These are phyloP conservation scores for Mortierella sp. DNA, from an alignment of 371 early-diverging fungal genomes.

Conservation along the genomic window DNA sequence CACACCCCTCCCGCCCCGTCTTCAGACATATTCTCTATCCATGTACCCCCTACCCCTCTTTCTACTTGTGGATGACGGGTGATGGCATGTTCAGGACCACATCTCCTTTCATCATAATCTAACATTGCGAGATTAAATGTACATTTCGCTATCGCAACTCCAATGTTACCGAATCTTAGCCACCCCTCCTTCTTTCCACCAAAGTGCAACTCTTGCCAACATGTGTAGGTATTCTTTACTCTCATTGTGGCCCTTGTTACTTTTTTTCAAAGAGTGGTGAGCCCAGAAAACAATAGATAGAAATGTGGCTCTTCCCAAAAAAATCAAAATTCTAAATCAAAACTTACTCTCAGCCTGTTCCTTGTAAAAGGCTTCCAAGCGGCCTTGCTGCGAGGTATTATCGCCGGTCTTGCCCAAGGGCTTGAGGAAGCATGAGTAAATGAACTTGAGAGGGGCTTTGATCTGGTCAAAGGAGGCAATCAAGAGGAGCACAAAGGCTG, in stretches of 20 bases:
- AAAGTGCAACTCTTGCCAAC: background rate
- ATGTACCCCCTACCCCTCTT: background rate
- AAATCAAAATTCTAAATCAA: conserved; percentile 19
- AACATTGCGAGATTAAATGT: background rate
- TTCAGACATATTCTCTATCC: background rate
- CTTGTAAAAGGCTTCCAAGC: conserved; percentile 82
- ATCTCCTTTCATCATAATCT: background rate
- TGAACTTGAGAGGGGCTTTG: conserved; percentile 66
- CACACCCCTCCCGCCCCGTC: background rate
- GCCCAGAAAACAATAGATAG: background rate
- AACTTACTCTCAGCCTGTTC: conserved; percentile 78
- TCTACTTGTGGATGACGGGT: background rate
- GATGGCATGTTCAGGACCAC: background rate
- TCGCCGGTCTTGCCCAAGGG: conserved; percentile 74
- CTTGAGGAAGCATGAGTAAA: conserved; percentile 83
- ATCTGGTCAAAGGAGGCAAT: conserved; percentile 44
- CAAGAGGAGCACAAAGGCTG: conserved; percentile 40
- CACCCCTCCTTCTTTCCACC: background rate
- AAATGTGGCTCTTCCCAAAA: background rate
- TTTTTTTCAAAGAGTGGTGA: background rate
- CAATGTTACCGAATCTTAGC: background rate
- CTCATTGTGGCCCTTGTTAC: background rate
- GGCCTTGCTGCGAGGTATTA: conserved; percentile 59
- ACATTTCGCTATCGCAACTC: background rate
- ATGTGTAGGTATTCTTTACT: background rate